Evolutionary conservation across 2,329 filamentous ascomycete species (phyloP), one percentile per base, ranked within the genome.

Genomic region (Aspergillus sp.): DNA sequence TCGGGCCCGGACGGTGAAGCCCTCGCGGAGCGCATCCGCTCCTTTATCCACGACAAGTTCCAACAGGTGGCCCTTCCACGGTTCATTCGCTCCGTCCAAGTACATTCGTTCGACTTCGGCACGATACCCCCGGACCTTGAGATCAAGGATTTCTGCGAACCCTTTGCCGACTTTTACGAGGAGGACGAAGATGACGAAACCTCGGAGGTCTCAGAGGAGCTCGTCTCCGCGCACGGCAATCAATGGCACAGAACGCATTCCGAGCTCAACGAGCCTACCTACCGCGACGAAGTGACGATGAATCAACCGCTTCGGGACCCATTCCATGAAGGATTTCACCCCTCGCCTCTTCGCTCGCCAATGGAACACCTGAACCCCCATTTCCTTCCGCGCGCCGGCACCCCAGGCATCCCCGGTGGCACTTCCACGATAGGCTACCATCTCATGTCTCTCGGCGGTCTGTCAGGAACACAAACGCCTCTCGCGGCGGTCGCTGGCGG

Each of bases 81-180:
- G 65, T 96, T 99, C 80, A 96, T 99, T 74, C 92, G 94, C 67
- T 94, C 91, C 22, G 94, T 99, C 63, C 88, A 90, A 50, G 92
- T 96, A 38, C 92, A 96, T 70, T 87, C 89, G 55, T 99, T 99
- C 73, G 87, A 93, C 58, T 96, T 99, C 70, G 94, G 94, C 45
- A 84, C 79, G 24, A 85, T 93, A 46, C 80, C 89, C 36, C 94
- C 94, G 1, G 83, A 89, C 61, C 82, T 99, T 40, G 90, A 95
- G 67, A 86, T 99, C 65, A 97, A 96, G 74, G 94, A 97, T 71
- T 92, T 99, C 55, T 95, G 93, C 62, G 92, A 99, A 69, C 94
- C 94, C 2, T 81, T 97, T 53, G 87, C 91, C 0, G 94, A 99
- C 65, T 99, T 99, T 68, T 99, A 99, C 76, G 94, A 96, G 35